Conservation (phyloP, 2,329 filamentous ascomycete genomes). For the Monilinia fructigena region DNA sequence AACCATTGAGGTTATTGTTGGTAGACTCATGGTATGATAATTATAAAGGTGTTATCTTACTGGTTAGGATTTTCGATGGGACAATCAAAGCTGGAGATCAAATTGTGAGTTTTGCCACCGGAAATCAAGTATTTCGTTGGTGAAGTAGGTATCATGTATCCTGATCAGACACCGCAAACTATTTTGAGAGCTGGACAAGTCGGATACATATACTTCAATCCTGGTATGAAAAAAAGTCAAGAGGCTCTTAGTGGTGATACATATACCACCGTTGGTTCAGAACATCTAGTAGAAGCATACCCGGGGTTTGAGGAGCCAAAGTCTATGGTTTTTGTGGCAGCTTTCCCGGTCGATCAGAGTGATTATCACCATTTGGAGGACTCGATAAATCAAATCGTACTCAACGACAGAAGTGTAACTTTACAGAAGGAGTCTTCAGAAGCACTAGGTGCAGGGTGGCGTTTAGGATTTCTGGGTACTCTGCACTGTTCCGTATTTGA, state of each 20-base stretch:
- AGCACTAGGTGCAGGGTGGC: slow-evolving; percentile 89
- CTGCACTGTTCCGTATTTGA: slow-evolving; percentile 99
- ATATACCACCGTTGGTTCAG: slow-evolving; percentile 77
- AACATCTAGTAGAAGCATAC: slow-evolving; percentile 73
- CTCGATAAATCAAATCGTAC: slow-evolving; percentile 86
- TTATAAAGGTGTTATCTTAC: slow-evolving; percentile 87
- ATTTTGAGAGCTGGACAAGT: slow-evolving; percentile 87
- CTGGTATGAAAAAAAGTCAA: slow-evolving; percentile 94
- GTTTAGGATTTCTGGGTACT: slow-evolving; percentile 92
- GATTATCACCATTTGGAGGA: slow-evolving; percentile 87
- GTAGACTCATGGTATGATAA: slow-evolving; percentile 99
- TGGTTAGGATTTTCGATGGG: slow-evolving; percentile 91
- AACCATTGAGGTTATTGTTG: slow-evolving; percentile 78
- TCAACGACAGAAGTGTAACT: slow-evolving; percentile 94
- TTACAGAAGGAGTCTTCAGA: slow-evolving; percentile 93
- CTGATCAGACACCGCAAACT: slow-evolving; percentile 77
- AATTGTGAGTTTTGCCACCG: slow-evolving; percentile 84
- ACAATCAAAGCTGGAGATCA: slow-evolving; percentile 78
- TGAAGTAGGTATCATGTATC: slow-evolving; percentile 96
- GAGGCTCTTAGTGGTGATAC: slow-evolving; percentile 97
- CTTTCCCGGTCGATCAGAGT: slow-evolving; percentile 87
- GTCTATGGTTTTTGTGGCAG: slow-evolving; percentile 97
- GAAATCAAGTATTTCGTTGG: slow-evolving; percentile 85
- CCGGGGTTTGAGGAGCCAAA: slow-evolving; percentile 97
- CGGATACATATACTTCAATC: slow-evolving; percentile 95